Percentiles rank a stretch among this genome's conserved stretches.
phyloP scores from a whole-genome alignment of 2,329 filamentous ascomycete genomes.

The Colletotrichum noveboracense region DNA sequence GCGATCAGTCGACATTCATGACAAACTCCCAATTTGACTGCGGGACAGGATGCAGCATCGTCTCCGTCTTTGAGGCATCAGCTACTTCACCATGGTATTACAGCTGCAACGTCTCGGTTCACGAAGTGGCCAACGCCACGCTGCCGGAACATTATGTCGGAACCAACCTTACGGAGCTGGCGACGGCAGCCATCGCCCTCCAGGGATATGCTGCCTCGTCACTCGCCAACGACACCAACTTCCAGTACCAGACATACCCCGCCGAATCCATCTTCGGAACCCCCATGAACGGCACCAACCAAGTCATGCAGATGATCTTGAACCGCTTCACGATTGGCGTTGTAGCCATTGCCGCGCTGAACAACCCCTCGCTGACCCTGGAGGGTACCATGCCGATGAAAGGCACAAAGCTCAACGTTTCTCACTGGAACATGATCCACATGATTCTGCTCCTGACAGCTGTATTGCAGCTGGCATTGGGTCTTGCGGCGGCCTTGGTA shows the following conservation, averaged over 20 bases:
- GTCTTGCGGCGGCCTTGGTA: conserved; percentile 24
- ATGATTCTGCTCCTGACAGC: conserved; percentile 37
- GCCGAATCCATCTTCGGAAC: conserved; percentile 42
- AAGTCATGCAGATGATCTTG: conserved; percentile 40
- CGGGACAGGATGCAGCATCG: conserved; percentile 29
- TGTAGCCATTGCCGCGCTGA: conserved; percentile 35
- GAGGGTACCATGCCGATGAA: conserved; percentile 34
- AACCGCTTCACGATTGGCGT: conserved; percentile 41
- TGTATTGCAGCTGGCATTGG: conserved; percentile 33
- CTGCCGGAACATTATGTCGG: conserved; percentile 40
- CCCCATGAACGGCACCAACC: conserved; percentile 31
- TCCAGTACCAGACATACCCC: conserved; percentile 46
- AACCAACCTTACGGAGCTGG: conserved; percentile 35
- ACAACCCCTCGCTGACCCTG: conserved; percentile 28
- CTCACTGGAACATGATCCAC: conserved; percentile 34
- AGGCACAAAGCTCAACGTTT: conserved; percentile 35
- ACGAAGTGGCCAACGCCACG: conserved; percentile 35
- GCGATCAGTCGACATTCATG: conserved; percentile 41
- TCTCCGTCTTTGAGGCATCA: conserved; percentile 44
- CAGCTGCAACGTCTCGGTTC: conserved; percentile 41
- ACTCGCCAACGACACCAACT: conserved; percentile 24
- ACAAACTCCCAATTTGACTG: conserved; percentile 30
- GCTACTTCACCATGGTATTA: conserved; percentile 43
- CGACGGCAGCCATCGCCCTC: conserved; percentile 43
- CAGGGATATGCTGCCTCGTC: conserved; percentile 38